Percentiles rank a stretch among this genome's conserved stretches.
These are phyloP conservation scores for Populus hybrid DNA, from an alignment of 441 rosid genomes.

Conservation along the genomic window DNA sequence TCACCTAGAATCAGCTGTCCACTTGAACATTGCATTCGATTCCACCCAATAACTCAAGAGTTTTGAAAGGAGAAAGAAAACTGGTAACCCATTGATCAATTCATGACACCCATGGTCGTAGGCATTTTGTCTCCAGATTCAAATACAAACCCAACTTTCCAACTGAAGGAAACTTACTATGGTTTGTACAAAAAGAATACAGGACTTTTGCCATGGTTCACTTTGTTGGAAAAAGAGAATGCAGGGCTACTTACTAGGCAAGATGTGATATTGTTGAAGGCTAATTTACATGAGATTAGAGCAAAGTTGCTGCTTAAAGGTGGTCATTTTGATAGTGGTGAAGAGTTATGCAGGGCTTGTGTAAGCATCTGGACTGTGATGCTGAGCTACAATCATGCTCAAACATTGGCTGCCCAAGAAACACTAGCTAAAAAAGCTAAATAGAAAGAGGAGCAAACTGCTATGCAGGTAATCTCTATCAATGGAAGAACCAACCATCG, in stretches of 20 bases:
- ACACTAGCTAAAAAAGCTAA: constrained; percentile 64
- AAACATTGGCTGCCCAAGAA: constrained; percentile 80
- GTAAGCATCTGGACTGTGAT: constrained; percentile 85
- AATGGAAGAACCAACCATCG: not conserved
- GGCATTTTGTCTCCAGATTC: constrained; percentile 82
- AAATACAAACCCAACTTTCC: constrained; percentile 77
- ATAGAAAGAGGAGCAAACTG: constrained; percentile 87
- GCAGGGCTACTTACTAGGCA: constrained; percentile 74
- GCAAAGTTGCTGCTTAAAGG: constrained; percentile 83
- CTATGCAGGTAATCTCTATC: constrained; percentile 18
- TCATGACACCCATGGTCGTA: constrained; percentile 86
- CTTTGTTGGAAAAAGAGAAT: constrained; percentile 77
- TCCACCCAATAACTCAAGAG: constrained; percentile 64
- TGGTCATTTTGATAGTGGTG: constrained; percentile 80
- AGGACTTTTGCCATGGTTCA: constrained; percentile 75
- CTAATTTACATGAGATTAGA: constrained; percentile 72
- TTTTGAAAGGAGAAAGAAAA: constrained; percentile 57
- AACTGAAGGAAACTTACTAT: constrained; percentile 64
- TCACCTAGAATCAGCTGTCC: constrained; percentile 57
- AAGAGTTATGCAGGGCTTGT: constrained; percentile 80
- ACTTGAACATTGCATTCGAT: constrained; percentile 68
- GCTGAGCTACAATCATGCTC: constrained; percentile 85
- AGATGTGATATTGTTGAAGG: constrained; percentile 80
- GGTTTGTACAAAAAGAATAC: constrained; percentile 71
- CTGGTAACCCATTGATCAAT: constrained; percentile 41